Percentiles rank a stretch among this genome's conserved stretches.
phyloP scores from a whole-genome alignment of 768 basidiomycete species.

The Auricularia sp. region DNA sequence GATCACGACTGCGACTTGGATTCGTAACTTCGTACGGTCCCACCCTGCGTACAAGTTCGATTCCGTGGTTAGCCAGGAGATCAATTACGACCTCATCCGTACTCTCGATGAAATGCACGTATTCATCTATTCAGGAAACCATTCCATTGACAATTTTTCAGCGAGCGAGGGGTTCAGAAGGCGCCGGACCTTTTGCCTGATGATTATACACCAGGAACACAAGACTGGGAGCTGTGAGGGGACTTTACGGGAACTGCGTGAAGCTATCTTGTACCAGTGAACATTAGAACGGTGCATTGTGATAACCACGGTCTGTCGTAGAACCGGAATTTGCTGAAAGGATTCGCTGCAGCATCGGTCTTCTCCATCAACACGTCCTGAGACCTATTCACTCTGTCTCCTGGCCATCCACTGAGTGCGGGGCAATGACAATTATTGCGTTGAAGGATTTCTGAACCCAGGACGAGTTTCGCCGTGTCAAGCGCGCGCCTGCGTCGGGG shows the following conservation, averaged over 20 bases:
- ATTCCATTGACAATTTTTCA: constrained; percentile 19
- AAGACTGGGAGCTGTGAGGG: neutral
- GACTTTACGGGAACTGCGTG: neutral
- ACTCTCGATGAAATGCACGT: constrained; percentile 89
- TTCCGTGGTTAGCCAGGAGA: constrained; percentile 83
- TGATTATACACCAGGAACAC: constrained; percentile 29
- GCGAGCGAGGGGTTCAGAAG: constrained; percentile 56
- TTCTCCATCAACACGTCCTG: no score
- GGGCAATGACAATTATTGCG: no score
- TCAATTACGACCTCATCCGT: constrained; percentile 87
- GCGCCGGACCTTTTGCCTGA: constrained; percentile 55
- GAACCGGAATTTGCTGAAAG: no score
- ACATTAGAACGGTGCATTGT: neutral
- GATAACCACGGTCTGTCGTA: no score
- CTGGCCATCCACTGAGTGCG: no score
- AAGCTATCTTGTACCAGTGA: no score
- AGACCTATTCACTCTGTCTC: no score
- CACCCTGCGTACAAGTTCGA: constrained; percentile 91
- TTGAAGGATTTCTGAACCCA: no score
- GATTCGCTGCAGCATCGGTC: no score
- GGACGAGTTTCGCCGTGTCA: no score
- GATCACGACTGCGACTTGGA: constrained; percentile 85
- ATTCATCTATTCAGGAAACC: neutral
- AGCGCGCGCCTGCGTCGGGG: no score
- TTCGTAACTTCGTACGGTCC: constrained; percentile 78